phyloP scores from a whole-genome alignment of 345 rosid species.

The Erucastrum elatum region DNA sequence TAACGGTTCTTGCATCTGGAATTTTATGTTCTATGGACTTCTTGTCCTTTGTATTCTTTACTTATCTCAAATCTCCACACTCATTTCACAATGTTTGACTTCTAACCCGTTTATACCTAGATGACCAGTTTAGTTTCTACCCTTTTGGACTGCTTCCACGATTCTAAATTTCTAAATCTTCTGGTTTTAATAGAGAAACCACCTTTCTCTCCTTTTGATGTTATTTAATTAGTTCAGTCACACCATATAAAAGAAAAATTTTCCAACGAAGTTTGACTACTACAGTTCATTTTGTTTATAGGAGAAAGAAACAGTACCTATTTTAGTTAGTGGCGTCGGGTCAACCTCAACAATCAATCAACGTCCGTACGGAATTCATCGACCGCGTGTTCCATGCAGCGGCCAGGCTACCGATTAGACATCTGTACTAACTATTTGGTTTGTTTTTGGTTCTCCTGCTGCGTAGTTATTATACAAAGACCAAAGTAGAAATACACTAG shows the following conservation, averaged over 20 bases:
- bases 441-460: not conserved
- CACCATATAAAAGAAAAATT: not conserved
- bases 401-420: not conserved
- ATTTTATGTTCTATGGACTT: slow-evolving; percentile 18
- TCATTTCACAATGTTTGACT: not conserved
- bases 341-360: not conserved
- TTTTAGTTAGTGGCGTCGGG: not conserved
- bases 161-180: not conserved
- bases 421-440: not conserved
- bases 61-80: not conserved
- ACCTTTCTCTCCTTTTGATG: not conserved
- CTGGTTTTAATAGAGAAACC: not conserved
- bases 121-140: not conserved
- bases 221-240: not conserved
- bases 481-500: not conserved
- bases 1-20: slow-evolving; percentile 27
- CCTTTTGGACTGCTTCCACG: not conserved
- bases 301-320: not conserved
- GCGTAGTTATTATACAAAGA: not conserved
- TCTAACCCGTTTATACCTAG: not conserved
- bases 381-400: not conserved
- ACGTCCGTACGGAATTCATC: not conserved
- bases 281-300: not conserved
- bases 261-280: not conserved
- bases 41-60: slow-evolving; percentile 9